Evolutionary conservation across 352 stramenopile species (phyloP), one percentile per base, ranked within the genome.

Genomic region (Globisporangium carolinianum): DNA sequence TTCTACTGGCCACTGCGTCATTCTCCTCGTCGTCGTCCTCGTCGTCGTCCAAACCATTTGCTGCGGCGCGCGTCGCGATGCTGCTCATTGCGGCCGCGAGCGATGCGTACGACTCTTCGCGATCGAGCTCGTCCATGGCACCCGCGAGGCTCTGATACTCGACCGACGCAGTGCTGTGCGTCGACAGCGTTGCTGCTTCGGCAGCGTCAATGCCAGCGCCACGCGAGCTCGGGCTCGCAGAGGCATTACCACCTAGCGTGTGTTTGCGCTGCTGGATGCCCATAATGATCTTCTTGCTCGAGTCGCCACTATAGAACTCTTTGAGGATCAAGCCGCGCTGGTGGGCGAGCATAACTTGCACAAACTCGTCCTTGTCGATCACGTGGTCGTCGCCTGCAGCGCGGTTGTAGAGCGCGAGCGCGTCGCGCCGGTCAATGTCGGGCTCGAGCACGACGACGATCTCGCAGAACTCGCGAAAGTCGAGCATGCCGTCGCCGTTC

Each of bases 351-450:
- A 91, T 89, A 9, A 86, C 72, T 32, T 87, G 67, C 15, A 87
- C 76, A 50, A 92, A 90, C 55, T 89, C 78, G 24, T 89, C 74
- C 56, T 86, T 86, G 55, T 89, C 83, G 38, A 90, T 87, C n/a
- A 89, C 76, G 32, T 89, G 72, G 55, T 92, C 78, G 14, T 87
- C 77, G 5, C 76, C 76, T 38, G 78, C 77, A 6, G 79, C 77
- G 18, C 72, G 68, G 53, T 86, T 87, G 56, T 90, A 90, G 32
- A 90, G 62, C 38, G 63, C 57, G 17, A 90, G 56, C 3, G 65
- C 68, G 32, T 92, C 77, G 5, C 78, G 77, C 18, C 79, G 74
- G 18, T 85, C 75, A 66, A 92, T 87, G 5, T 66, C 67, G 0
- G 82, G 77, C 57, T 91, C 82, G 0, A 91, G 55, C 36, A 79